Base-by-base conservation (phyloP, 345 rosid genomes). In the Microcos paniculata region DNA sequence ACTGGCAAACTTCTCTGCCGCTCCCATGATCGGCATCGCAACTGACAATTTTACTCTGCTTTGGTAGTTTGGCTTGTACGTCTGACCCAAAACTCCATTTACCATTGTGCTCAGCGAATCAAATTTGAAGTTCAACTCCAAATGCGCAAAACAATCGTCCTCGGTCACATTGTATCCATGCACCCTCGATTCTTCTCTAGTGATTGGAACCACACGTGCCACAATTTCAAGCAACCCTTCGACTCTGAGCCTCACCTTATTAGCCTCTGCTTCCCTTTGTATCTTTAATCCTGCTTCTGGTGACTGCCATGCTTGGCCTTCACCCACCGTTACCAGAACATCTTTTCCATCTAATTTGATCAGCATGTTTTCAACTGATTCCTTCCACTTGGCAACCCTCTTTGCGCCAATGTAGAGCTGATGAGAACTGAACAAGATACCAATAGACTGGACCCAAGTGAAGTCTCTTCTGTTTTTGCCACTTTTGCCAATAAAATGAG, bases 391-490 rank as follows among this genome's bases (percentile, higher is more conserved):
- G 10, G 87, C 82, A 26, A 87, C 70, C 80, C 70, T 76, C 0
- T 82, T 63, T 19, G 94, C 94, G 64, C 89, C 92, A 0, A 90
- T 82, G 35, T 94, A 88, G 81, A 90, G 89, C n/a, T 76, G 80
- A 56, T 83, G 80, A 7, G 88, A 79, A 31, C 80, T 80, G 33
- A 85, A 89, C 65, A 91, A 81, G 11, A 91, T 55, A 15, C 96
- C 96, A 0, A 86, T 23, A 12, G 74, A 53, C 70, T 87, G 90
- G 61, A 91, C 89, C 96, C 93, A 91, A 6, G 96, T 89, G 77
- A 83, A 89, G 82, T 91, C 93, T 71, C 93, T 76, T 30, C 90
- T 70, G 1, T 86, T 89, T 16, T 77, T 78, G n/a, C 90, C 87
- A 53, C 88, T 76, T 26, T 77, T 90, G 45, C 93, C 96, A 18